Evolutionary conservation across 805 yeast species (phyloP), one percentile per base, ranked within the genome.

Genomic region (Kodamaea neixiangensis): DNA sequence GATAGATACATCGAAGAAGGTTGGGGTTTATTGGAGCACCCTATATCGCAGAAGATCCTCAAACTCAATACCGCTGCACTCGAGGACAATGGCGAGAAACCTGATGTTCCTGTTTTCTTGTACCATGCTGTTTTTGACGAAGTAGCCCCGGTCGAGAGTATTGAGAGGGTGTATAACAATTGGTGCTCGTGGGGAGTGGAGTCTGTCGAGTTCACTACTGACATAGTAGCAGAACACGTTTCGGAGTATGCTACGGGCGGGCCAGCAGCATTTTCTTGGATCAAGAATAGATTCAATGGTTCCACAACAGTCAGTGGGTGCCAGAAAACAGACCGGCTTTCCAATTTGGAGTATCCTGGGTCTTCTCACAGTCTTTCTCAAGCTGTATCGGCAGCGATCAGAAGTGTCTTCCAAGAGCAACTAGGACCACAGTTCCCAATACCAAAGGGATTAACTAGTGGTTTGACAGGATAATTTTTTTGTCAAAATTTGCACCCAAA

Each of bases 321-420:
- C 46, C 25, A 46, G 10, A 55, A 40, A 34, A 48, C 47, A 79
- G 85, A 68, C 69, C 52, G 85, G 74, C 53, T 65, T 66, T 7
- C 70, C 61, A 63, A 68, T 70, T 38, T 87, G 75, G 49, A 81
- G 69, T 60, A 63, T 70, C 56, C 65, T 73, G 49, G 69, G 75
- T 46, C 80, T 4, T 25, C 31, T 3, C 11, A 25, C 7, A 25
- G 31, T 25, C 31, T 25, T 25, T 25, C 31, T 25, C 13, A 25
- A 25, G 11, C 31, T 9, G 31, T 25, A 5, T 25, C 31, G 7
- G 31, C 31, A 3, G 31, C 31, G 10, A 7, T 25, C 11, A 25
- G 10, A 25, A 25, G 31, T 25, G 31, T 25, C 11, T 25, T 5
- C 31, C 31, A 25, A 25, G 31, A 25, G 11, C 31, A 25, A 25